Conservation (phyloP, 2,329 filamentous ascomycete species). For the Fusarium brachygibbosum region DNA sequence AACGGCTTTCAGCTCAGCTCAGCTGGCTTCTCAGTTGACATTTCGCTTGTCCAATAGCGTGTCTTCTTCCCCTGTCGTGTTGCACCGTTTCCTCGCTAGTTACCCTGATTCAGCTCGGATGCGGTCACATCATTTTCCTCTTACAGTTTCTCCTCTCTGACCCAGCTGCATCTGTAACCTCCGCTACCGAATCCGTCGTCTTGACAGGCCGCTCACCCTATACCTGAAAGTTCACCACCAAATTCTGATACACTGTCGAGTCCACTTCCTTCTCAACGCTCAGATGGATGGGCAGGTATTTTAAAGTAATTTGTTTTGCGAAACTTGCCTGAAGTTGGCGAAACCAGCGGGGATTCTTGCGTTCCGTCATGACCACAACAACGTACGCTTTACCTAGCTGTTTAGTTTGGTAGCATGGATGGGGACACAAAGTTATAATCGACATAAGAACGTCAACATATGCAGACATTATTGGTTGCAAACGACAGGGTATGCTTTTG, state of each 20-base stretch:
- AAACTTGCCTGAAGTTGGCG: not conserved
- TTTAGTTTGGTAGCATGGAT: not conserved
- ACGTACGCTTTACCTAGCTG: not conserved
- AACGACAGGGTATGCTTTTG: slow-evolving; percentile 7
- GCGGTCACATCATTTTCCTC: slow-evolving; percentile 34
- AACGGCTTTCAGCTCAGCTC: slow-evolving; percentile 51
- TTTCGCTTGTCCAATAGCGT: slow-evolving; percentile 34
- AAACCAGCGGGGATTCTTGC: too few species aligned
- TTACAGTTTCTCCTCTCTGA: slow-evolving; percentile 23
- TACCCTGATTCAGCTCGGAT: slow-evolving; percentile 40
- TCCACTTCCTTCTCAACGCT: not conserved
- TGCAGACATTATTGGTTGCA: slow-evolving; percentile 3
- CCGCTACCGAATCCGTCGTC: not conserved
- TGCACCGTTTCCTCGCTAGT: slow-evolving; percentile 23
- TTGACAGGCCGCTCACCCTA: slow-evolving; percentile 8
- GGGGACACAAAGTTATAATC: not conserved
- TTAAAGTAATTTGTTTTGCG: not conserved
- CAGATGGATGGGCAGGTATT: not conserved
- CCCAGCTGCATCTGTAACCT: slow-evolving; percentile 10
- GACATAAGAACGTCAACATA: slow-evolving; percentile 3
- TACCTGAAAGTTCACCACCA: slow-evolving; percentile 3
- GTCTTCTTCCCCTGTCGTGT: slow-evolving; percentile 27
- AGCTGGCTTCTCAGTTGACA: slow-evolving; percentile 40
- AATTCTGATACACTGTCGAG: not conserved
- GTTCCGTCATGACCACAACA: not conserved